phyloP scores from a whole-genome alignment of 2,329 filamentous ascomycete genomes.

The Colletotrichum falcatum region DNA sequence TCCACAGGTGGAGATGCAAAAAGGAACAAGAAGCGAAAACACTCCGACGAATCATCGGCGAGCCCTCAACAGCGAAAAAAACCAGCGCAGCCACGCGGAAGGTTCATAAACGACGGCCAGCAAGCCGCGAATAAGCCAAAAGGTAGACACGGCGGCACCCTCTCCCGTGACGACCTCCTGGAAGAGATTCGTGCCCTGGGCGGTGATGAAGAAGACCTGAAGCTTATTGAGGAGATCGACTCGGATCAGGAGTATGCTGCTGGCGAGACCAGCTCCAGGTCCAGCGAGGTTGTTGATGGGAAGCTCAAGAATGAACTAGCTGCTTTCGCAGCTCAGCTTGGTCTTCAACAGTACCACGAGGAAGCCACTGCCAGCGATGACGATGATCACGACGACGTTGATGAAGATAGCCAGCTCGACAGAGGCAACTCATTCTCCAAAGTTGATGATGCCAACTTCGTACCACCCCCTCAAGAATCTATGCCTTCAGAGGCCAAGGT shows the following conservation, averaged over 20 bases:
- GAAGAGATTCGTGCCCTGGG: constrained; percentile 74
- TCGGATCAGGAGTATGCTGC: constrained; percentile 52
- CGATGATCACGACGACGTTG: constrained; percentile 47
- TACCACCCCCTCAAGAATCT: neutral
- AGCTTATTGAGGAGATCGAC: constrained; percentile 66
- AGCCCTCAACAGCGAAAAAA: constrained; percentile 32
- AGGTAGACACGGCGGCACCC: constrained; percentile 2
- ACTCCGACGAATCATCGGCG: constrained; percentile 9
- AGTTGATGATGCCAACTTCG: constrained; percentile 44
- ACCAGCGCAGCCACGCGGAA: constrained; percentile 9
- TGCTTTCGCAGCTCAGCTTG: constrained; percentile 40
- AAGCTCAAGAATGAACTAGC: constrained; percentile 33
- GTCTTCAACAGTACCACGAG: constrained; percentile 33
- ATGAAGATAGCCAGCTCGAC: constrained; percentile 50
- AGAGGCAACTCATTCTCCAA: constrained; percentile 45
- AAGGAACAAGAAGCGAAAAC: constrained; percentile 55
- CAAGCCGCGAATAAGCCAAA: constrained; percentile 43
- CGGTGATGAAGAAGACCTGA: constrained; percentile 73
- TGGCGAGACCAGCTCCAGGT: neutral
- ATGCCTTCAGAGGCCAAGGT: constrained; percentile 42
- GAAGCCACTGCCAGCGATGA: constrained; percentile 44
- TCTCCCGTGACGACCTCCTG: constrained; percentile 58
- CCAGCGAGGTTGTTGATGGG: constrained; percentile 15
- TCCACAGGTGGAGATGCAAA: constrained; percentile 59
- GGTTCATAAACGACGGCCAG: constrained; percentile 36